A percentile compares a stretch with the other conserved stretches of the same genome.
Conservation (phyloP, 148 eudicot species). For the Heliamphora exappendiculata region DNA sequence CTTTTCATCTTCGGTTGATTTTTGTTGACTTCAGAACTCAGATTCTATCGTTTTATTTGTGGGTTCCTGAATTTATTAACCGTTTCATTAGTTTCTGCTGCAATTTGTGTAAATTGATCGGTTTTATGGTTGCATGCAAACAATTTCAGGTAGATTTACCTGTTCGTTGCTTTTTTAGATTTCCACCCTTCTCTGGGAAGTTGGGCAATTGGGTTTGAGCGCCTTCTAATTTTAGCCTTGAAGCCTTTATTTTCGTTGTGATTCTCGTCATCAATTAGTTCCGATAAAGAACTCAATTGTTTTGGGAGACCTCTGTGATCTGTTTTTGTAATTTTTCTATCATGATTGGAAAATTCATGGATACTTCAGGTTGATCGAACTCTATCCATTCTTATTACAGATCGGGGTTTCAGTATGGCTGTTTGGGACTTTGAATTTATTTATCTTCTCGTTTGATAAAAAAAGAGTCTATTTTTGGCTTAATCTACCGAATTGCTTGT, state of each 20-base stretch:
- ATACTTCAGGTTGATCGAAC: too few relatives aligned
- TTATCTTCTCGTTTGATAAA: neutral
- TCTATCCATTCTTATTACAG: too few relatives aligned
- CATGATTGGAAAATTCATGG: too few relatives aligned
- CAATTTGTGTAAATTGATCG: neutral
- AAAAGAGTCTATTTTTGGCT: neutral
- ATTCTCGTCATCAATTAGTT: too few relatives aligned
- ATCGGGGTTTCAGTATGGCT: neutral
- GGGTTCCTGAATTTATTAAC: neutral
- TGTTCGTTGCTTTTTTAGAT: neutral
- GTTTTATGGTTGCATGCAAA: neutral
- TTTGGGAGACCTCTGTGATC: neutral
- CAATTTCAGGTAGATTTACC: slow-evolving; percentile 4
- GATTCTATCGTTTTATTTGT: neutral
- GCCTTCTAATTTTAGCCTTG: too few relatives aligned
- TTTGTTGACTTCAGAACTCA: neutral
- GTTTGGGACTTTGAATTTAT: neutral
- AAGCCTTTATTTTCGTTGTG: too few relatives aligned
- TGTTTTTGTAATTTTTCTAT: too few relatives aligned
- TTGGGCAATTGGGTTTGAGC: too few relatives aligned
- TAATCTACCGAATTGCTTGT: neutral
- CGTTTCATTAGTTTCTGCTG: too few relatives aligned
- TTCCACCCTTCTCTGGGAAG: neutral
- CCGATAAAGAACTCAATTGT: too few relatives aligned
- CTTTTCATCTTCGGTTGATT: neutral